Base-by-base conservation (phyloP, 164 flowering plant genomes). In the Nelumbo lutea region DNA sequence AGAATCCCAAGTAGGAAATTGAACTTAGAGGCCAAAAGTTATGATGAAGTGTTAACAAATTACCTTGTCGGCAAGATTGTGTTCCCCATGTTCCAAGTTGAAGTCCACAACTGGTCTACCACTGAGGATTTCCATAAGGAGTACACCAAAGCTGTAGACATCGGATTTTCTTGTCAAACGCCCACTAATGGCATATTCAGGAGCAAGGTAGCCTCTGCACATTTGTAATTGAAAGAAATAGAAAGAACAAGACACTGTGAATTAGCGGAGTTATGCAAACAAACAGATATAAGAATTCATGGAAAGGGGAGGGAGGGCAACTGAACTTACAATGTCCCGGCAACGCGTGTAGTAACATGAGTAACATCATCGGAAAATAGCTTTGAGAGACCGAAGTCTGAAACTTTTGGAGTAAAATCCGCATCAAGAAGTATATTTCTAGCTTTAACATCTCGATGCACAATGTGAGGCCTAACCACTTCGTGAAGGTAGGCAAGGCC, bases 161-260 rank as follows among this genome's bases (percentile, higher is more conserved):
- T 88, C 93, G 13, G 90, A 84, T 79, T 86, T 88, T 72, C 90
- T 62, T 10, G 85, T 83, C 73, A 88, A 75, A 51, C 73, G 87
- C 53, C 90, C 90, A 7, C 78, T 83, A 39, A 81, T 8, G 6
- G 90, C 93, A 66, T 88, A 88, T 70, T 88, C 93, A 10, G 90
- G 90, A 76, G 89, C 85, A 64, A 88, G 77, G 72, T 88, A 88
- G 11, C 93, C 93, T 76, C 90, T 88, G n/a, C 3, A 48, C 52
- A 67, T 57, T 42, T 38, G 58, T 6, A 9, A 68, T 53, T 53
- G 11, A 66, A 68, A 43, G 60, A 77, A 71, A 75, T 43, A 13
- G 59, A 13, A 55, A 55, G 3, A 14, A 55, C 38, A 9, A 4
- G 38, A 13, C 27, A 66, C 44, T 58, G 62, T 27, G 27, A 27